Evolutionary conservation across 371 early-diverging fungal genomes (phyloP).

Genomic region (Mucor velutinosus): DNA sequence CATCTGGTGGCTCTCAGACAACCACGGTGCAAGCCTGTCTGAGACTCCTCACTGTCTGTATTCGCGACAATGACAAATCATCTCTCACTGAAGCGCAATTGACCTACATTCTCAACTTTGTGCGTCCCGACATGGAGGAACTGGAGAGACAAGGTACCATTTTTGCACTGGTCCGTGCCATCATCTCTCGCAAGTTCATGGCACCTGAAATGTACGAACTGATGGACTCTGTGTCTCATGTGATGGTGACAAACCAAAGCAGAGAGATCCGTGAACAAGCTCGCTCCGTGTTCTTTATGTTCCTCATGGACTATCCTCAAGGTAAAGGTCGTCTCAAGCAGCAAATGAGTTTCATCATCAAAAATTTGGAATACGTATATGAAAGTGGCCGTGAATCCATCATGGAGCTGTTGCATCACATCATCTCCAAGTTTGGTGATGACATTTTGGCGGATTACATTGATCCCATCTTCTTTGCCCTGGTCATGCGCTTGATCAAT

Average conservation of each 20-base stretch:
- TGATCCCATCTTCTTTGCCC: constrained; percentile 82
- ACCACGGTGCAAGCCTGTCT: constrained; percentile 81
- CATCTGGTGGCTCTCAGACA: constrained; percentile 65
- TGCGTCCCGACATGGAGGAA: constrained; percentile 89
- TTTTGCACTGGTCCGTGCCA: constrained; percentile 84
- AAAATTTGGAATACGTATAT: constrained; percentile 86
- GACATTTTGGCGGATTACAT: constrained; percentile 72
- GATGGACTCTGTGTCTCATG: constrained; percentile 75
- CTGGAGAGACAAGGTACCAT: constrained; percentile 82
- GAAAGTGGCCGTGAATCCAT: constrained; percentile 91
- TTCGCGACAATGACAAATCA: constrained; percentile 67
- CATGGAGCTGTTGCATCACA: constrained; percentile 79
- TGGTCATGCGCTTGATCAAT: constrained; percentile 84
- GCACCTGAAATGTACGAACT: constrained; percentile 90
- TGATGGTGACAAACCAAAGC: constrained; percentile 88
- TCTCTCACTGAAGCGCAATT: constrained; percentile 76
- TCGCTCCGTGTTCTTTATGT: constrained; percentile 80
- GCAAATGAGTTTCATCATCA: constrained; percentile 83
- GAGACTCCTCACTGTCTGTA: constrained; percentile 75
- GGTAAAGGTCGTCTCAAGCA: constrained; percentile 76
- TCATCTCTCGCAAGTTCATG: constrained; percentile 83
- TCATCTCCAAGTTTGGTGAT: constrained; percentile 79
- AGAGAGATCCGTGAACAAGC: constrained; percentile 81
- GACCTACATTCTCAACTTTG: constrained; percentile 73
- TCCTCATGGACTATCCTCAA: constrained; percentile 94